These are phyloP conservation scores for Nicotiana obtusifolia DNA, from an alignment of 257 asterid species.

Conservation along the genomic window DNA sequence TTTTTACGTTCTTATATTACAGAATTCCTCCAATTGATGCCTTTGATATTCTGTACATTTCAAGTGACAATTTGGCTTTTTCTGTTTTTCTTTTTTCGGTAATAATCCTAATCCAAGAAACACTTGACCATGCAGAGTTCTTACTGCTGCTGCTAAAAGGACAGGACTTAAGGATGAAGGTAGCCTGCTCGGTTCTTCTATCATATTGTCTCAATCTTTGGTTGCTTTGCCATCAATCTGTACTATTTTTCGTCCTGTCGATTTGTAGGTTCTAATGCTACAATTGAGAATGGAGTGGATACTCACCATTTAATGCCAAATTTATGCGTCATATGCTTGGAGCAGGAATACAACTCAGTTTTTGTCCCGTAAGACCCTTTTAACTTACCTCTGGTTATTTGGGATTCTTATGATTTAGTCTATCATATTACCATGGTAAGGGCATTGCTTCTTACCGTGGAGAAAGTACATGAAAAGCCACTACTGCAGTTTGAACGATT, in stretches of 20 bases:
- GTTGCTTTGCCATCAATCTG: constrained; percentile 7
- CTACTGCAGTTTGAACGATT: neutral
- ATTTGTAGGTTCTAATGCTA: constrained; percentile 43
- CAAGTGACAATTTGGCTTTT: neutral
- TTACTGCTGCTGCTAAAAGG: constrained; percentile 82
- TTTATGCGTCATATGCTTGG: constrained; percentile 92
- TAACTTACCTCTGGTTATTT: neutral
- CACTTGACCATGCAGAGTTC: constrained; percentile 55
- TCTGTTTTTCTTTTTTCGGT: neutral
- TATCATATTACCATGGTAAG: neutral
- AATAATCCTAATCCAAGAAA: constrained; percentile 7
- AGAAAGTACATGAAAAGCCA: neutral
- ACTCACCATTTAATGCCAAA: constrained; percentile 57
- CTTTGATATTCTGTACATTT: neutral
- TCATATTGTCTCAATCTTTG: neutral
- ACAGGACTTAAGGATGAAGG: constrained; percentile 71
- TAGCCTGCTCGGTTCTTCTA: constrained; percentile 14
- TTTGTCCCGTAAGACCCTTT: constrained; percentile 79
- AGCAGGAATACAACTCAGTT: constrained; percentile 91
- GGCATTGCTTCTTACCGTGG: neutral
- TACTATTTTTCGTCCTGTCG: constrained; percentile 5
- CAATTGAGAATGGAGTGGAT: constrained; percentile 51
- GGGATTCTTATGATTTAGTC: neutral
- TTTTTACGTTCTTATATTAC: neutral
- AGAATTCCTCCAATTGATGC: neutral